Percentiles rank a stretch among this genome's conserved stretches.
Evolutionary conservation across 2,329 filamentous ascomycete species (phyloP).

Genomic region (Xylariales sp.): DNA sequence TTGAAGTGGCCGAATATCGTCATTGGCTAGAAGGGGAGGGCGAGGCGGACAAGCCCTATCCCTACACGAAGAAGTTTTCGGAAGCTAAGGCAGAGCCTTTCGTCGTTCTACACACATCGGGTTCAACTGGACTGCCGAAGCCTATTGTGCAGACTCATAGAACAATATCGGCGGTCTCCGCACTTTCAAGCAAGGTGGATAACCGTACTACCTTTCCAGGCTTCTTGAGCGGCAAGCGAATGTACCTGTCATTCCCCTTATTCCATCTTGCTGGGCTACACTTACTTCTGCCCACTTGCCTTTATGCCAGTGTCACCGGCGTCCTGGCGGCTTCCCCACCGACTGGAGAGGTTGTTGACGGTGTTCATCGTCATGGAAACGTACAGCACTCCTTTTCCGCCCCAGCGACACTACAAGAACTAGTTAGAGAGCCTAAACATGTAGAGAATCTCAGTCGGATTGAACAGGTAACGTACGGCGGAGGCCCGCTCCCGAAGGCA

Average conservation of each 20-base stretch:
- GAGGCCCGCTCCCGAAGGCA: conserved; percentile 46
- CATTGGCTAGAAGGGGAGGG: conserved; percentile 32
- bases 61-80: conserved; percentile 34
- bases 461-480: conserved; percentile 44
- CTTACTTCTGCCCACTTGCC: conserved; percentile 33
- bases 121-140: conserved; percentile 44
- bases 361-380: conserved; percentile 37
- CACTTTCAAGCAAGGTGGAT: neutral
- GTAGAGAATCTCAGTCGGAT: conserved; percentile 43
- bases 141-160: conserved; percentile 40
- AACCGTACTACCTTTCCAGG: conserved; percentile 21
- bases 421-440: conserved; percentile 40
- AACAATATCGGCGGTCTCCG: neutral
- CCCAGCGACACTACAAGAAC: conserved; percentile 41
- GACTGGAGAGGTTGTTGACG: conserved; percentile 34
- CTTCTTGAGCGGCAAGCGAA: conserved; percentile 24
- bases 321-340: conserved; percentile 47
- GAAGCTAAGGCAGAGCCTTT: conserved; percentile 35
- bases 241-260: conserved; percentile 37
- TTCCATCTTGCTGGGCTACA: conserved; percentile 40
- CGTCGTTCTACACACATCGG: conserved; percentile 44
- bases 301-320: conserved; percentile 43
- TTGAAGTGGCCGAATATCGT: conserved; percentile 41
- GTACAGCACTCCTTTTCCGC: conserved; percentile 34
- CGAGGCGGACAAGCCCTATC: conserved; percentile 20